Conservation (phyloP, 495 filamentous ascomycete genomes). For the Bathelium albidoporum region DNA sequence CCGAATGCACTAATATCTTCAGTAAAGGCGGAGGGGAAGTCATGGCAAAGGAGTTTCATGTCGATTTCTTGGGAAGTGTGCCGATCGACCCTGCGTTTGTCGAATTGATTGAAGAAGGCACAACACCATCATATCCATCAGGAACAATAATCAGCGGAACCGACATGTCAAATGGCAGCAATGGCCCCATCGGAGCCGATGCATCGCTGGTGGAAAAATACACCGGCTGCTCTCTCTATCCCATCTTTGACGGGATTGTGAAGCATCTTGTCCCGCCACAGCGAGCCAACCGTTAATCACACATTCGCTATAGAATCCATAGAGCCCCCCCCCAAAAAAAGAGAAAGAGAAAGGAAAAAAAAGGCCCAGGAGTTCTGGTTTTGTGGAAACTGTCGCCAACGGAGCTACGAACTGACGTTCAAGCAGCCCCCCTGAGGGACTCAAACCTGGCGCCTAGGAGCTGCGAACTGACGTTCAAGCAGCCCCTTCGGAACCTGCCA, state of each 20-base stretch:
- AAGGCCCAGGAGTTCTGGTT: too few species aligned
- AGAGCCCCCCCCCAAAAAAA: too few species aligned
- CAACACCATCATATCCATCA: constrained; percentile 34
- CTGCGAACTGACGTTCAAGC: too few species aligned
- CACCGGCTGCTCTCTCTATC: constrained; percentile 60
- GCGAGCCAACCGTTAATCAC: too few species aligned
- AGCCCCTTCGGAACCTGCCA: too few species aligned
- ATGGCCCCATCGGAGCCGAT: constrained; percentile 14
- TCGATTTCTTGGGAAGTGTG: constrained; percentile 75
- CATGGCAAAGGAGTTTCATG: constrained; percentile 78
- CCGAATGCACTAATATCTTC: constrained; percentile 87
- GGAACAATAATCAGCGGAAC: constrained; percentile 22
- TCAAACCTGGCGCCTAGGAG: too few species aligned
- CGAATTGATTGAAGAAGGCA: constrained; percentile 53
- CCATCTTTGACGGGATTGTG: constrained; percentile 61
- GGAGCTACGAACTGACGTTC: too few species aligned
- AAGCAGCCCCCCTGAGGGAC: too few species aligned
- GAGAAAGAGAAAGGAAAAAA: too few species aligned
- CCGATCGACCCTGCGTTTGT: constrained; percentile 77
- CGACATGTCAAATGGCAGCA: constrained; percentile 21
- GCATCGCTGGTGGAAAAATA: constrained; percentile 62
- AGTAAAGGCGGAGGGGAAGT: constrained; percentile 77
- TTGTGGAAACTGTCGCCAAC: too few species aligned
- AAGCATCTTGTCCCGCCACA: constrained; percentile 39
- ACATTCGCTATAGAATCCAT: too few species aligned